Percentiles rank a stretch among this genome's conserved stretches.
These are phyloP conservation scores for Ceratocystis ficicola DNA, from an alignment of 2,329 filamentous ascomycete species.

Conservation along the genomic window DNA sequence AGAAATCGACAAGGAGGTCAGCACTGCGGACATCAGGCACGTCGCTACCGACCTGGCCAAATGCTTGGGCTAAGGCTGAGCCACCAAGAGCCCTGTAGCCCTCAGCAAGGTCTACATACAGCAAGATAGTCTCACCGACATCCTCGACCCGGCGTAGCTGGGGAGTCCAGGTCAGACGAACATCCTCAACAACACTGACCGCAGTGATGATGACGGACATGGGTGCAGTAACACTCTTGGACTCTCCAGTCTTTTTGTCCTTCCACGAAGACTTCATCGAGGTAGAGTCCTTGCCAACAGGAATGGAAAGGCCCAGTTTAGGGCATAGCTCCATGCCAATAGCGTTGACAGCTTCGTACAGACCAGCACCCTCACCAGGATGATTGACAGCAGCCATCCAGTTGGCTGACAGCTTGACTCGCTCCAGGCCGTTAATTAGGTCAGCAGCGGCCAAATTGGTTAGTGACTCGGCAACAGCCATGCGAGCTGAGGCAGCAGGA, in stretches of 20 bases:
- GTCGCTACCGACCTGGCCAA: constrained; percentile 73
- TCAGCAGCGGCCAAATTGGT: constrained; percentile 80
- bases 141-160: constrained; percentile 72
- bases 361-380: constrained; percentile 77
- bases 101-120: constrained; percentile 81
- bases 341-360: constrained; percentile 88
- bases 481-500: constrained; percentile 77
- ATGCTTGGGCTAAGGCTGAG: constrained; percentile 79
- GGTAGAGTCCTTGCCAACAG: constrained; percentile 95
- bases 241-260: constrained; percentile 50
- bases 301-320: constrained; percentile 79
- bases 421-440: constrained; percentile 56
- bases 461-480: constrained; percentile 89
- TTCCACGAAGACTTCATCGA: constrained; percentile 98
- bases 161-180: constrained; percentile 85
- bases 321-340: constrained; percentile 90
- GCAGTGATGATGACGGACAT: constrained; percentile 85
- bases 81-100: constrained; percentile 76
- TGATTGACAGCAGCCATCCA: constrained; percentile 98
- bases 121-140: constrained; percentile 74
- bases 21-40: constrained; percentile 76
- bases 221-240: constrained; percentile 81
- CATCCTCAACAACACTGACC: constrained; percentile 72
- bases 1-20: constrained; percentile 75
- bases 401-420: constrained; percentile 84